Evolutionary conservation across 2,329 filamentous ascomycete genomes (phyloP).

Genomic region (Botryotinia globosa): DNA sequence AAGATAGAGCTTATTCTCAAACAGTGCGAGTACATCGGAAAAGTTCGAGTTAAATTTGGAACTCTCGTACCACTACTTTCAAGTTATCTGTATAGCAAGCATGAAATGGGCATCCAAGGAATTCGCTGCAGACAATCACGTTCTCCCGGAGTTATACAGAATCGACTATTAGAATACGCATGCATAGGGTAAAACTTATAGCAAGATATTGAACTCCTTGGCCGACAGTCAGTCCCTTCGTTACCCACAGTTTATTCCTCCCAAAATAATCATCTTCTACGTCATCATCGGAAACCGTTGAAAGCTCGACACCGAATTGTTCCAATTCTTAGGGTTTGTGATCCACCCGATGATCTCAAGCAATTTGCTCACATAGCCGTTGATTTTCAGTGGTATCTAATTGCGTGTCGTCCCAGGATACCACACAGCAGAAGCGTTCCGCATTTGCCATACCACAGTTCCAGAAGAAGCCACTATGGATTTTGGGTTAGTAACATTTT

Average conservation of each 20-base stretch:
- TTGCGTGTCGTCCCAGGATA: not conserved
- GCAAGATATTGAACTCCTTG: not conserved
- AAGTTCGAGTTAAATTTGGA: not conserved
- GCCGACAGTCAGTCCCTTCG: not conserved
- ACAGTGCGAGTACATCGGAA: not conserved
- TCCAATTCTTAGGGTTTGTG: not conserved
- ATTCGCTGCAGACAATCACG: not conserved
- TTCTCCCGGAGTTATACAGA: not conserved
- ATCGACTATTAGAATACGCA: not conserved
- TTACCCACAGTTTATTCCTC: not conserved
- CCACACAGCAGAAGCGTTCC: not conserved
- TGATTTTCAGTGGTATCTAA: not conserved
- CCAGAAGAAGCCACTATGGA: not conserved
- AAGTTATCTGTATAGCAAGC: not conserved
- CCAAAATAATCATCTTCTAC: not conserved
- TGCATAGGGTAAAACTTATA: not conserved
- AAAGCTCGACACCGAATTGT: slow-evolving; percentile 5
- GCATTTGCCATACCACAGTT: not conserved
- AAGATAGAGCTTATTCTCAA: not conserved
- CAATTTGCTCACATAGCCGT: slow-evolving; percentile 7
- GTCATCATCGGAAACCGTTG: slow-evolving; percentile 5
- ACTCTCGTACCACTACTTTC: not conserved
- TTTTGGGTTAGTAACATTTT: not conserved
- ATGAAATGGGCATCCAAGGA: not conserved
- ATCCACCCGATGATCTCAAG: slow-evolving; percentile 14